Evolutionary conservation across 495 filamentous ascomycete species (phyloP), one percentile per base, ranked within the genome.

Genomic region (Margaritispora aquatica): DNA sequence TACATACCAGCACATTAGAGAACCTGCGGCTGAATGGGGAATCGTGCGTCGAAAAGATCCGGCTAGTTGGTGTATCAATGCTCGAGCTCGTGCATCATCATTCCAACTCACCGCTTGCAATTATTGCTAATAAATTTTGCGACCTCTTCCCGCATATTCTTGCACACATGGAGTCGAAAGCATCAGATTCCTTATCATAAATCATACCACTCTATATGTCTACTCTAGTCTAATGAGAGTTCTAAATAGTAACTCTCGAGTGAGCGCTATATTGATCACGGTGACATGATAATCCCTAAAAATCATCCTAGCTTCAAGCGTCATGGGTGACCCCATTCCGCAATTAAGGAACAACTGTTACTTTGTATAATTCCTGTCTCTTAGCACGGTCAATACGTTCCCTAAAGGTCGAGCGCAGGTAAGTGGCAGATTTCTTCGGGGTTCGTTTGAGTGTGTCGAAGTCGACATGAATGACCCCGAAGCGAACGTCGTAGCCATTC

Each of bases 401-500:
- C 63, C 69, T 51, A 63, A 68, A 56, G 41, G 67, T 61, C 11
- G 54, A 26, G 48, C 63, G 63, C 50, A 71, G 55, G 13, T 65
- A 62, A 46, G 65, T 27, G 15, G 70, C 68, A 11, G 70, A 71
- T 44, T 66, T 58, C 57, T 71, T 72, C 21, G 70, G 70, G 24
- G 70, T 70, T 51, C 68, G 54, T 62, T 67, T 47, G 38, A 65
- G 52, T 19, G 55, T 61, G 3, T 78, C 74, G 60, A 90, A 89
- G 70, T 89, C 86, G 31, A 89, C 85, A 67, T 78, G 88, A 2
- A 84, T 88, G 44, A 89, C 84, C 38, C 87, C 87, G 65, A 90
- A 90, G n/a, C 86, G 78, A 24, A 86, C 86, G 68, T 86, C 84
- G 68, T 89, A 90, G 26, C 86, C 86, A 66, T 89, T 87, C 53